phyloP scores from a whole-genome alignment of 345 rosid species.

The Eucalyptus cloeziana region DNA sequence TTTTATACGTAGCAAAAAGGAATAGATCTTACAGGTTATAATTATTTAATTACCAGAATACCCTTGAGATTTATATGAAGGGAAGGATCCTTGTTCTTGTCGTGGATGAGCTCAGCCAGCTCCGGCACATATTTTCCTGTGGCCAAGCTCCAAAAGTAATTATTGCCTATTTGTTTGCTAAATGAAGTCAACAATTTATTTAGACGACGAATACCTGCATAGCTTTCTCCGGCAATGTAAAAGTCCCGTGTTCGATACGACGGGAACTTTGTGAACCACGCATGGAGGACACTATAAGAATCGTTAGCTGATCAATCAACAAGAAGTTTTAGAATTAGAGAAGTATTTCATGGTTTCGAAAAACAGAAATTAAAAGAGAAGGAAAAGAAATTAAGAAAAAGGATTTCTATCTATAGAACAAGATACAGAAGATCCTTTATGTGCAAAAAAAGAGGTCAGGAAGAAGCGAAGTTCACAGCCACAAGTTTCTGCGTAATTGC shows the following conservation, averaged over 20 bases:
- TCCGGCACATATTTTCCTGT: conserved; percentile 86
- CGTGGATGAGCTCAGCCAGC: conserved; percentile 61
- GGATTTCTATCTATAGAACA: background rate
- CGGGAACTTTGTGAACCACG: conserved; percentile 79
- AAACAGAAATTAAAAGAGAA: background rate
- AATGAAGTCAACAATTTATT: background rate
- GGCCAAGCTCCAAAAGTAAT: background rate
- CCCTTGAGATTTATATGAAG: conserved; percentile 58
- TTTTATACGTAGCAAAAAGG: background rate
- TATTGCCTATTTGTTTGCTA: background rate
- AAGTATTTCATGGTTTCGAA: background rate
- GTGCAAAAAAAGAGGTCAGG: background rate
- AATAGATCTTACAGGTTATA: background rate
- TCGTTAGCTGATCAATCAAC: conserved; percentile 44
- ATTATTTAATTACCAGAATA: conserved; percentile 40
- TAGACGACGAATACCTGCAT: conserved; percentile 41
- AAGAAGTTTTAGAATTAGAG: background rate
- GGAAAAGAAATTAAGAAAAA: background rate
- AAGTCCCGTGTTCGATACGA: conserved; percentile 32
- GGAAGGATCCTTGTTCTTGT: conserved; percentile 45
- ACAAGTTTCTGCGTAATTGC: background rate
- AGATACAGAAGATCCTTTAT: background rate
- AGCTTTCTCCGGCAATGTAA: conserved; percentile 94
- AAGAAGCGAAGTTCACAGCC: background rate
- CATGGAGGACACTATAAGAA: conserved; percentile 55